Percentiles rank a stretch among this genome's conserved stretches.
phyloP scores from a whole-genome alignment of 352 stramenopile genomes.

The Pelagophyceae sp. region DNA sequence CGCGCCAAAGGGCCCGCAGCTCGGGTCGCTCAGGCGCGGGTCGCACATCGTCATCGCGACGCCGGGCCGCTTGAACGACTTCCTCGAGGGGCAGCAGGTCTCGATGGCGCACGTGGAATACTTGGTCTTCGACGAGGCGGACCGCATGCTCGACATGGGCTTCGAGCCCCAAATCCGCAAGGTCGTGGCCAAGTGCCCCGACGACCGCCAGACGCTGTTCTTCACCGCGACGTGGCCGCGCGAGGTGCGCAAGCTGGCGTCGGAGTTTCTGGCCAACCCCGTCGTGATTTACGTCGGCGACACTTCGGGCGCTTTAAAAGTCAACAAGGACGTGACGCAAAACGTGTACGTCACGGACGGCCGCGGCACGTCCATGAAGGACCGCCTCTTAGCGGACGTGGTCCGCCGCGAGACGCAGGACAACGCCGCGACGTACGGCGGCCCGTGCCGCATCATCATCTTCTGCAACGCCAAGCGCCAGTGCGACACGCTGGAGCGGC shows the following conservation, averaged over 20 bases:
- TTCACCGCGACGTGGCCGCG: conserved; percentile 61
- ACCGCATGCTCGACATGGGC: conserved; percentile 63
- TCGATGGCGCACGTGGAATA: conserved; percentile 74
- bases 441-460: conserved; percentile 43
- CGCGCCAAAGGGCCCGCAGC: conserved; percentile 79
- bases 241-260: conserved; percentile 55
- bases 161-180: conserved; percentile 80
- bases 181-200: conserved; percentile 53
- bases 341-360: conserved; percentile 82
- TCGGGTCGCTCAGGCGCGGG: conserved; percentile 71
- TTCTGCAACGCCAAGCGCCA: conserved; percentile 59
- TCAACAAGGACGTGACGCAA: conserved; percentile 97
- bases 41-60: conserved; percentile 87
- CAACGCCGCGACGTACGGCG: conserved; percentile 35
- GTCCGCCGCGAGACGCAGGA: conserved; percentile 41
- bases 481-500: conserved; percentile 54
- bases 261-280: conserved; percentile 57
- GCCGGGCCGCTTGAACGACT: conserved; percentile 83
- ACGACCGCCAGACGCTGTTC: conserved; percentile 51
- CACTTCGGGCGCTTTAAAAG: conserved; percentile 65
- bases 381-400: conserved; percentile 58
- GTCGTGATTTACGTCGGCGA: conserved; percentile 58
- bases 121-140: conserved; percentile 85
- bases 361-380: conserved; percentile 87
- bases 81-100: conserved; percentile 78